These are phyloP conservation scores for Arthroderma sp. DNA, from an alignment of 2,329 filamentous ascomycete genomes.

Conservation along the genomic window DNA sequence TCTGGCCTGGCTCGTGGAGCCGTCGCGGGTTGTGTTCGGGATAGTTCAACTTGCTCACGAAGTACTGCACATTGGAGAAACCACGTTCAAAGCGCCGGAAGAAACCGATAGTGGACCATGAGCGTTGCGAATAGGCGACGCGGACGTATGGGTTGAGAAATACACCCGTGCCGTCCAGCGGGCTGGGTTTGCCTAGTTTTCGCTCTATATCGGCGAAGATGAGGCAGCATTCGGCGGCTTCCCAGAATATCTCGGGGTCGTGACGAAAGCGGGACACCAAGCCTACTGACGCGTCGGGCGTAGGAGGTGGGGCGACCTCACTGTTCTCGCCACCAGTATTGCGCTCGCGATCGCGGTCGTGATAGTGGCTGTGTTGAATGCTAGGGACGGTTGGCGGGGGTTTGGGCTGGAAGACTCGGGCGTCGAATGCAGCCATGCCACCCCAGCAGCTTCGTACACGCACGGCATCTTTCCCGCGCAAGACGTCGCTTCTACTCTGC, in stretches of 20 bases:
- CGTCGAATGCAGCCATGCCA: constrained; percentile 7
- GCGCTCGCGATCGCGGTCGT: neutral
- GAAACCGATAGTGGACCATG: constrained; percentile 6
- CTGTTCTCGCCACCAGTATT: neutral
- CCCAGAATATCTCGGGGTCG: constrained; percentile 6
- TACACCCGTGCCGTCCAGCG: constrained; percentile 1
- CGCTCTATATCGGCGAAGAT: constrained; percentile 7
- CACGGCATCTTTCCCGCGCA: constrained; percentile 6
- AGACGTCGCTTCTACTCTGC: constrained; percentile 5
- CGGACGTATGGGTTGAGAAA: constrained; percentile 8
- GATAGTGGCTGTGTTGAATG: neutral
- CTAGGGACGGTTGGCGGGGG: neutral
- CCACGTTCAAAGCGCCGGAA: constrained; percentile 7
- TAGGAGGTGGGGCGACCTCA: neutral
- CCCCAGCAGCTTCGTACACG: constrained; percentile 9
- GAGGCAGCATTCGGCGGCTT: constrained; percentile 8
- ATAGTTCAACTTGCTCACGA: constrained; percentile 8
- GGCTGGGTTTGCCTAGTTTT: neutral
- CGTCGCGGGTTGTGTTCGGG: constrained; percentile 10
- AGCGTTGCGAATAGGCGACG: constrained; percentile 5
- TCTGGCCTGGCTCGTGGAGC: constrained; percentile 2
- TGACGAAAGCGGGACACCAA: constrained; percentile 4
- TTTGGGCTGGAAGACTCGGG: neutral
- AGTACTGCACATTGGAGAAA: constrained; percentile 8
- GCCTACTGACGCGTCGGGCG: neutral